phyloP scores from a whole-genome alignment of 768 basidiomycete genomes.

The Rhodotorula toruloides region DNA sequence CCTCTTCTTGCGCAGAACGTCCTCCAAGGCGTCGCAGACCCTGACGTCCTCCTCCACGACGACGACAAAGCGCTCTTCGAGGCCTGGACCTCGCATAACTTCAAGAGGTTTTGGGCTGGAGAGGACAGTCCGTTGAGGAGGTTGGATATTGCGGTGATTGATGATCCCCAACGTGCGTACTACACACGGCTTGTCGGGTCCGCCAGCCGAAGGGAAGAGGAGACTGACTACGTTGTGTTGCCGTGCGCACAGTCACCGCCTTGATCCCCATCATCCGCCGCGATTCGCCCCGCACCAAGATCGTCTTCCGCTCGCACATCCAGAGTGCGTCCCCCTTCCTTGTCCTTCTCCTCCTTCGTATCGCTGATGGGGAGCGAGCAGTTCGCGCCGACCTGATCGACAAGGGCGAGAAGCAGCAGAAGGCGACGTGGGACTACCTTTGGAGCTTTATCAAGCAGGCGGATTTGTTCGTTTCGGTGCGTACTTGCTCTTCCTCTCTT shows the following conservation, averaged over 20 bases:
- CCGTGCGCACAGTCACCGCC: conserved; percentile 59
- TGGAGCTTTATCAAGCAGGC: conserved; percentile 86
- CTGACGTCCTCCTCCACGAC: conserved; percentile 68
- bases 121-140: conserved; percentile 54
- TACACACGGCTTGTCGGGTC: conserved; percentile 1
- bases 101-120: conserved; percentile 73
- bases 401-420: conserved; percentile 71
- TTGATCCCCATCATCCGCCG: conserved; percentile 87
- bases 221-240: too few species aligned
- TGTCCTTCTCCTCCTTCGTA: conserved; percentile 49
- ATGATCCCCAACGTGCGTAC: conserved; percentile 49
- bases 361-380: conserved; percentile 12
- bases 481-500: conserved; percentile 38
- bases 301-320: conserved; percentile 91
- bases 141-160: conserved; percentile 83
- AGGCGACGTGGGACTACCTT: conserved; percentile 89
- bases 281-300: conserved; percentile 74
- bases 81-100: conserved; percentile 74
- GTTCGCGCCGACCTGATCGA: conserved; percentile 69
- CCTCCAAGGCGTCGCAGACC: conserved; percentile 81
- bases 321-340: conserved; percentile 53
- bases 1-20: conserved; percentile 41
- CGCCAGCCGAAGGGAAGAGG: too few species aligned
- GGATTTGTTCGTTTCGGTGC: conserved; percentile 78
- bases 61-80: conserved; percentile 63